These are phyloP conservation scores for Aspergillus udagawae DNA, from an alignment of 2,329 filamentous ascomycete genomes.

Conservation along the genomic window DNA sequence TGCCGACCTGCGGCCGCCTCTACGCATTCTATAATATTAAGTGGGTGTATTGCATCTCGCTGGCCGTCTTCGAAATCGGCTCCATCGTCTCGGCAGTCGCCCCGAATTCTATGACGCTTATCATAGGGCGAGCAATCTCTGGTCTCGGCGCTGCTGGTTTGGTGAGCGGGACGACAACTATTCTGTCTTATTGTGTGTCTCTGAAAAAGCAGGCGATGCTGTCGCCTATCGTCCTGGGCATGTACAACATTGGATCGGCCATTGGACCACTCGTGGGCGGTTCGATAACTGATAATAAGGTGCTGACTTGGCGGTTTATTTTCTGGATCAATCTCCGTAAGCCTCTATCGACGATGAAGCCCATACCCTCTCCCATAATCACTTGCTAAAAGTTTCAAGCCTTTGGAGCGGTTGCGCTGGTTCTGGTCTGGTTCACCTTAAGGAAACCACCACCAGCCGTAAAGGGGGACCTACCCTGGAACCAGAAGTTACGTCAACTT, in stretches of 20 bases:
- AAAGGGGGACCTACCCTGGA: constrained; percentile 5
- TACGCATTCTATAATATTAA: constrained; percentile 35
- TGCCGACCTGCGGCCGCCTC: constrained; percentile 33
- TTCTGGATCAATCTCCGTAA: constrained; percentile 50
- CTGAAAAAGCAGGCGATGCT: constrained; percentile 28
- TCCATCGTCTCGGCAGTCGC: constrained; percentile 28
- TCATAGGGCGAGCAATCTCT: constrained; percentile 32
- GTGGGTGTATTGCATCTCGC: constrained; percentile 27
- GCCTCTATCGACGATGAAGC: neutral
- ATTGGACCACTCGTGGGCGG: constrained; percentile 34
- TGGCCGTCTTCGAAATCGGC: constrained; percentile 35
- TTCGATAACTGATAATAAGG: constrained; percentile 28
- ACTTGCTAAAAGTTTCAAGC: neutral
- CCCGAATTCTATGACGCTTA: constrained; percentile 26
- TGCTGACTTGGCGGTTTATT: constrained; percentile 44
- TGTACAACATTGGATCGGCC: constrained; percentile 31
- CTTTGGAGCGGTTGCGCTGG: constrained; percentile 7
- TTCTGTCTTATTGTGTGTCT: constrained; percentile 32
- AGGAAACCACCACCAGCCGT: constrained; percentile 9
- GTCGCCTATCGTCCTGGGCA: constrained; percentile 29
- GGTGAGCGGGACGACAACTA: constrained; percentile 26
- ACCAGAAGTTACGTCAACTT: constrained; percentile 11
- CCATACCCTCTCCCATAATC: neutral
- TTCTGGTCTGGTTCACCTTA: constrained; percentile 7
- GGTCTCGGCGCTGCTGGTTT: constrained; percentile 29